Evolutionary conservation across 1,284 basidiomycete species (phyloP).

Genomic region (Chiua sp.): DNA sequence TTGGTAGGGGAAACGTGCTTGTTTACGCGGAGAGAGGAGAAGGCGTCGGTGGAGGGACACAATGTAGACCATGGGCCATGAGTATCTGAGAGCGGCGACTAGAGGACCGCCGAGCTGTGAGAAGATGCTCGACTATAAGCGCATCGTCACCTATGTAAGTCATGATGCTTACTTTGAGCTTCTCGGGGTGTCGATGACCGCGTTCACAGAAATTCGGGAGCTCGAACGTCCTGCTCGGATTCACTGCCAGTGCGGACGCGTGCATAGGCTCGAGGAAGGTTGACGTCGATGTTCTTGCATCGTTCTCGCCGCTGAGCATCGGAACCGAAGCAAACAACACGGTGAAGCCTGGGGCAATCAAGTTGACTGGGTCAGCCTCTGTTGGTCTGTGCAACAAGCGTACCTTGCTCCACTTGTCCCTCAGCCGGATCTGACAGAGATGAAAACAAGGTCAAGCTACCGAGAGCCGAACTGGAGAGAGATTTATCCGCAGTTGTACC

Average conservation of each 20-base stretch:
- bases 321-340: constrained; percentile 1
- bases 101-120: constrained; percentile 34
- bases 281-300: constrained; percentile 29
- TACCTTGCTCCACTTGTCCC: constrained; percentile 31
- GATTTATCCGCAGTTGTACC: constrained; percentile 45
- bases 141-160: constrained; percentile 45
- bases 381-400: constrained; percentile 19
- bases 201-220: constrained; percentile 35
- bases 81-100: constrained; percentile 40
- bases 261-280: constrained; percentile 27
- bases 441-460: constrained; percentile 41
- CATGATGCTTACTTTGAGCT: neutral
- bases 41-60: constrained; percentile 1
- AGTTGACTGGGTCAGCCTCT: neutral
- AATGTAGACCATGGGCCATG: constrained; percentile 37
- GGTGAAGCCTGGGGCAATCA: constrained; percentile 1
- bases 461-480: constrained; percentile 43
- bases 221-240: constrained; percentile 39
- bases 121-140: constrained; percentile 40
- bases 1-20: no score
- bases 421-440: constrained; percentile 44
- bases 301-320: constrained; percentile 33
- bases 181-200: neutral
- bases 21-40: constrained; percentile 37
- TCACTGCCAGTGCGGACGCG: constrained; percentile 40